A percentile compares a stretch with the other conserved stretches of the same genome.
Evolutionary conservation across 257 asterid species (phyloP).

Genomic region (Primulina huaijiensis): DNA sequence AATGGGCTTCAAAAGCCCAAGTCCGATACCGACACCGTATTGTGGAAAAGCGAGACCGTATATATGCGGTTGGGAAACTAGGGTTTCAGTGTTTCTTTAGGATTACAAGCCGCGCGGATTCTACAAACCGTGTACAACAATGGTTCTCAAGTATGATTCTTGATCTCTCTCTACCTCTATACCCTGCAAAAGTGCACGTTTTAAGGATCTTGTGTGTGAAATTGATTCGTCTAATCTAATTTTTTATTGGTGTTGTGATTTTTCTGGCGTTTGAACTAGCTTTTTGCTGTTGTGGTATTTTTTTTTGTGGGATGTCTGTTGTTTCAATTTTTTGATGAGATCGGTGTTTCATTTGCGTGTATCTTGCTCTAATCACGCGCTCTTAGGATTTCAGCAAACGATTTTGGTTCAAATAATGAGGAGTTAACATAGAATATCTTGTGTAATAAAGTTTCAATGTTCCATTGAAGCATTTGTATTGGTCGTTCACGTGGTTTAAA

Average conservation of each 20-base stretch:
- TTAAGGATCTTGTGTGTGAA: not conserved
- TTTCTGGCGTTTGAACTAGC: not conserved
- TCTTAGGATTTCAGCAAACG: not conserved
- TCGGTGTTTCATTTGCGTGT: not conserved
- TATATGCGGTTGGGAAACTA: not conserved
- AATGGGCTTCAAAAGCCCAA: not conserved
- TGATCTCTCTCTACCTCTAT: not conserved
- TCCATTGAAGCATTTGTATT: not conserved
- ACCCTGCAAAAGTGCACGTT: too few relatives aligned
- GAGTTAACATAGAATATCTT: not conserved
- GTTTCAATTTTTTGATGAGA: not conserved
- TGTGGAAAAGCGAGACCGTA: too few relatives aligned
- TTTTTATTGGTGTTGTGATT: not conserved
- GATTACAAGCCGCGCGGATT: constrained; percentile 20
- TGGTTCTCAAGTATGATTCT: constrained; percentile 60
- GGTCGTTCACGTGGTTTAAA: not conserved
- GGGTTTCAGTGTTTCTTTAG: constrained; percentile 28
- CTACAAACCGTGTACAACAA: constrained; percentile 23
- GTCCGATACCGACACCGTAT: not conserved
- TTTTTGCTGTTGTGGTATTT: not conserved
- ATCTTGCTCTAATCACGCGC: not conserved
- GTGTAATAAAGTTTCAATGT: not conserved
- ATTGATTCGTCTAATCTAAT: too few relatives aligned
- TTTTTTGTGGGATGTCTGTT: not conserved
- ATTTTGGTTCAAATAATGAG: not conserved